Evolutionary conservation across 177 flowering plant species (phyloP).

Genomic region (Telopea speciosissima): DNA sequence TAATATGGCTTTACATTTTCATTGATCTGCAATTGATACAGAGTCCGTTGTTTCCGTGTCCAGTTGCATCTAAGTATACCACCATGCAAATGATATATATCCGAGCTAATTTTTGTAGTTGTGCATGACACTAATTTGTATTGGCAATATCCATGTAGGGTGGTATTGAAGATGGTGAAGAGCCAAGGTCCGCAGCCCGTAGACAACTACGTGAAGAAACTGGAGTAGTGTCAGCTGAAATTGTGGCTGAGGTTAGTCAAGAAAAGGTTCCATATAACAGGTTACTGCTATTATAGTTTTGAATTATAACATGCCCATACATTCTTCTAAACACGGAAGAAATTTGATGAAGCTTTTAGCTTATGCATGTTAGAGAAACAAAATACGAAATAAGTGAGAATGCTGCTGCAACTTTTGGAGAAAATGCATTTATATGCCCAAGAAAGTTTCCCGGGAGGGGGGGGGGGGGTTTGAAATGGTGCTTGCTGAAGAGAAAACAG

Average conservation of each 20-base stretch:
- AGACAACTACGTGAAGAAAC: slow-evolving; percentile 82
- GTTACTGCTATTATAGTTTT: background rate
- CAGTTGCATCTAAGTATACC: too few relatives aligned
- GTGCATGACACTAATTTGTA: too few relatives aligned
- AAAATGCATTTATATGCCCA: background rate
- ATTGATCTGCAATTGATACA: too few relatives aligned
- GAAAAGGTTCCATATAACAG: background rate
- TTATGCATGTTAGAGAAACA: background rate
- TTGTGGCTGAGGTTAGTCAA: slow-evolving; percentile 70
- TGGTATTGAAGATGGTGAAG: slow-evolving; percentile 91
- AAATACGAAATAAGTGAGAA: background rate
- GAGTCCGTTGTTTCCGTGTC: too few relatives aligned
- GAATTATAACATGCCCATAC: background rate
- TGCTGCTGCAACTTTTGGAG: too few relatives aligned
- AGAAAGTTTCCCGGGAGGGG: background rate
- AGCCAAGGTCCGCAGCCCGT: slow-evolving; percentile 70
- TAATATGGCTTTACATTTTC: too few relatives aligned
- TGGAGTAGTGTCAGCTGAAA: slow-evolving; percentile 75
- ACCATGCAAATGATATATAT: too few relatives aligned
- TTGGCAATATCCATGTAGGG: slow-evolving; percentile 40
- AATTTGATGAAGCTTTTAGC: background rate
- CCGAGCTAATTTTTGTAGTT: too few relatives aligned
- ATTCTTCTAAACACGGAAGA: background rate
- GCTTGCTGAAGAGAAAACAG: background rate
- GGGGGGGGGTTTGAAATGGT: too few relatives aligned